Conservation (phyloP, 306 rosid species). For the Trichosanthes truncata region DNA sequence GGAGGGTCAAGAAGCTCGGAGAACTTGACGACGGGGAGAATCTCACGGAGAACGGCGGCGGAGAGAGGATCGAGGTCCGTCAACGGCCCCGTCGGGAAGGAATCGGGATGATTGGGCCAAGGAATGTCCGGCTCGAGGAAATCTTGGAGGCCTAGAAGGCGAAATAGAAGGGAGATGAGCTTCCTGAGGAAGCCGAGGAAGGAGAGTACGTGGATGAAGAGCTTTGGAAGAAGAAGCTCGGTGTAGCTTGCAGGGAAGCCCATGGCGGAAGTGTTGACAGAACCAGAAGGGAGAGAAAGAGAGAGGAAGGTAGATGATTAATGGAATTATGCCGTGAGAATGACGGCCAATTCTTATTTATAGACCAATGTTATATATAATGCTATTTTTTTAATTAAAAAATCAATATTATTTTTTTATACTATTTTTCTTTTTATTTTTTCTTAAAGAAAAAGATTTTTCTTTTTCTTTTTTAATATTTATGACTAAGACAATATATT, state of each 20-base stretch:
- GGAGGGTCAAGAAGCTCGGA: conserved; percentile 49
- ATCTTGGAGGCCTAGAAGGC: conserved; percentile 41
- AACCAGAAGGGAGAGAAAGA: neutral
- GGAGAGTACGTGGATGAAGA: conserved; percentile 42
- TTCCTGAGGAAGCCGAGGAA: conserved; percentile 45
- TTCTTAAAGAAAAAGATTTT: neutral
- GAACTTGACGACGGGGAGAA: conserved; percentile 53
- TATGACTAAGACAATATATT: neutral
- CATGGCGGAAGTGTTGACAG: conserved; percentile 17
- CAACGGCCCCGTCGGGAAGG: neutral
- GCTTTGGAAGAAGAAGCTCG: conserved; percentile 50
- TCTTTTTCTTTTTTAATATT: no score
- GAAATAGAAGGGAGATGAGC: conserved; percentile 28
- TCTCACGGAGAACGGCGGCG: conserved; percentile 42
- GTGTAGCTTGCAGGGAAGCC: conserved; percentile 74
- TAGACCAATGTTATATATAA: neutral
- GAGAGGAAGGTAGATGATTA: neutral
- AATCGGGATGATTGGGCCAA: conserved; percentile 11
- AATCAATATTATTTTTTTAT: no score
- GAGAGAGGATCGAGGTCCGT: conserved; percentile 41
- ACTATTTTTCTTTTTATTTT: neutral
- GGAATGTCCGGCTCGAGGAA: conserved; percentile 55
- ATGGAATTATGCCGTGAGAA: conserved; percentile 1
- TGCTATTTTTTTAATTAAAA: neutral
- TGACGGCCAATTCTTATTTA: conserved; percentile 6